Evolutionary conservation across 2,329 filamentous ascomycete species (phyloP).

Genomic region (Zymoseptoria tritici): DNA sequence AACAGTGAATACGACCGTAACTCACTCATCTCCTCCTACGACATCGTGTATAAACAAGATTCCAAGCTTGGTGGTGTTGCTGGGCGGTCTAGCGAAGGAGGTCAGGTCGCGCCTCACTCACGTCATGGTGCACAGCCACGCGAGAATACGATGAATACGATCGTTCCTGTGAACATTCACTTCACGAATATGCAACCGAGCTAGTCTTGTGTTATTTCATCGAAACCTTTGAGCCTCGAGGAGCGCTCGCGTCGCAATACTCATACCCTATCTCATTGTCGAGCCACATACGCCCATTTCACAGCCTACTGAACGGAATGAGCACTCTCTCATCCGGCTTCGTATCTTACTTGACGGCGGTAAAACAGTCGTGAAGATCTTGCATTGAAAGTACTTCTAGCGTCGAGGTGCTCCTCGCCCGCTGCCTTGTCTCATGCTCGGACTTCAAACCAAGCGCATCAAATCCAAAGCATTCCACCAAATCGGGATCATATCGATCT

Average conservation of each 20-base stretch:
- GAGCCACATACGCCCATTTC: too few relatives aligned
- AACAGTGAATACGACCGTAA: background rate
- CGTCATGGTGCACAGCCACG: background rate
- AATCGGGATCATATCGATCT: background rate
- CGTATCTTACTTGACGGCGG: too few relatives aligned
- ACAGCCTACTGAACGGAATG: too few relatives aligned
- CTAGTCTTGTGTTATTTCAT: background rate
- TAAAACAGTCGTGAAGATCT: background rate
- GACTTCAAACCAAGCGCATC: background rate
- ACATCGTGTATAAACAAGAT: background rate
- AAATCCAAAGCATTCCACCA: background rate
- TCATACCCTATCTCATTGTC: too few relatives aligned
- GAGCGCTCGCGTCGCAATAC: too few relatives aligned
- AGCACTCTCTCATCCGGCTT: too few relatives aligned
- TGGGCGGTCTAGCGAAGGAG: background rate
- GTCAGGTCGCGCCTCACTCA: background rate
- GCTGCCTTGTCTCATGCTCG: background rate
- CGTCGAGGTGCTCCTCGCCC: background rate
- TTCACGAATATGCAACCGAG: background rate
- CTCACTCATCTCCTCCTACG: background rate
- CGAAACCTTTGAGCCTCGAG: too few relatives aligned
- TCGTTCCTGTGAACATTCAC: background rate
- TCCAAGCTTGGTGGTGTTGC: background rate
- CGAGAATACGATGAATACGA: background rate
- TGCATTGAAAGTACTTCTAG: background rate